Base-by-base conservation (phyloP, 768 basidiomycete species). In the Hygrophorus pudorinus region DNA sequence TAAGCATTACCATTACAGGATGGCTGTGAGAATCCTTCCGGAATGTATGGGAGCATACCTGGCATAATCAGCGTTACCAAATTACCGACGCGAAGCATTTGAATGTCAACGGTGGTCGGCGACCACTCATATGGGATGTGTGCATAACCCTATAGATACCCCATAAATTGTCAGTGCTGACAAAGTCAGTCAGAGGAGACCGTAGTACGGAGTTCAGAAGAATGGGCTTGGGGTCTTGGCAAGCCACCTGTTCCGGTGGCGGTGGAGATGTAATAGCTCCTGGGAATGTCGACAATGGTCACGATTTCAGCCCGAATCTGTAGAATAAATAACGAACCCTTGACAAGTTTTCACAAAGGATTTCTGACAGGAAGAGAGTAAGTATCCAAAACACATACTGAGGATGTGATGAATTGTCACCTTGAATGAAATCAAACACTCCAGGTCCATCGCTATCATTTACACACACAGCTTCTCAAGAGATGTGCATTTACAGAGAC, bases 281-380 rank as follows among this genome's bases (percentile, higher is more conserved):
- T 78, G 47, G 30, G 48, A 41, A 41, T 37, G 18, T 40, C 13
- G 20, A 32, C 44, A 11, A 36, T 30, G 10, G 42, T 55, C 42
- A 49, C n/a, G n/a, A n/a, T n/a, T n/a, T 42, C 44, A 35, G 39
- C 42, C 32, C 33, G 44, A 6, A 42, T 14, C 21, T 13, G 44
- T 45, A 34, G 16, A 43, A 45, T 24, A 18, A 45, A 13, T 33
- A 24, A 43, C 48, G n/a, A 50, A 73, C 77, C 76, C 64, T 86
- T 89, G 41, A 88, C 81, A 24, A 85, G 53, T 50, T 87, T 72
- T 84, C 85, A 87, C 57, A 88, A 84, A 3, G 81, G 80, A 57
- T 88, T 86, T 56, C 79, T 81, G 51, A 36, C 41, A 46, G 20
- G 28, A 20, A 13, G 35, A 28, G 31, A 34, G 41, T 24, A 11